These are phyloP conservation scores for Tilletiaria anomala DNA, from an alignment of 1,284 basidiomycete genomes.

Conservation along the genomic window DNA sequence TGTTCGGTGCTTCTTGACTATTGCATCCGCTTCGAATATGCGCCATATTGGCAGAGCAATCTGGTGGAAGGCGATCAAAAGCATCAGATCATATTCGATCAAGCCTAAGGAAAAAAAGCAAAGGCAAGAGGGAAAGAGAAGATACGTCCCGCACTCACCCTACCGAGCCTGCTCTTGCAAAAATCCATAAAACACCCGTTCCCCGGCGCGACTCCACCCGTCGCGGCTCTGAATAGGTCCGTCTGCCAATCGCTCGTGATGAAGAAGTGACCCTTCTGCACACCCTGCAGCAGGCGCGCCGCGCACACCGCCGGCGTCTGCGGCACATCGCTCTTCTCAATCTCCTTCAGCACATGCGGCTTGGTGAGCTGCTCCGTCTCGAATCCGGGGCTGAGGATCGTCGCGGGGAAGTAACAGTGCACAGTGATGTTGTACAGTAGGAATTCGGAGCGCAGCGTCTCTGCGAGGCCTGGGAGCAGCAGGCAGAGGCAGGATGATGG, in stretches of 20 bases:
- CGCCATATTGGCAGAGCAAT: constrained; percentile 30
- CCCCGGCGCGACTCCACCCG: constrained; percentile 22
- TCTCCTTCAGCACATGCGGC: constrained; percentile 60
- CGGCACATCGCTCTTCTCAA: constrained; percentile 59
- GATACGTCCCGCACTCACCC: no score
- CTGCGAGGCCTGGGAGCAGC: constrained; percentile 56
- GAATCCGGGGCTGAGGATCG: constrained; percentile 68
- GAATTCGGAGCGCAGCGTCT: constrained; percentile 68
- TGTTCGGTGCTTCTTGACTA: constrained; percentile 10
- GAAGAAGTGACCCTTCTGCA: constrained; percentile 20
- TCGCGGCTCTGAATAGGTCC: constrained; percentile 22
- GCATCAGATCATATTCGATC: background rate
- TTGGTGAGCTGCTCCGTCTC: constrained; percentile 68
- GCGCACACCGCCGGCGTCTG: constrained; percentile 57
- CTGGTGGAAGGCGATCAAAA: constrained; percentile 1
- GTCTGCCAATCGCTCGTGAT: constrained; percentile 32
- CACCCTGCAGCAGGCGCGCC: constrained; percentile 50
- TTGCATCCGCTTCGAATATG: constrained; percentile 15
- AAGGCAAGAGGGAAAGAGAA: background rate
- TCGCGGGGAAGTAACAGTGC: constrained; percentile 74
- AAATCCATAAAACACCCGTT: constrained; percentile 21
- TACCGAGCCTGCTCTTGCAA: constrained; percentile 8
- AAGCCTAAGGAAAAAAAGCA: background rate
- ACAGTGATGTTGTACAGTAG: constrained; percentile 63
- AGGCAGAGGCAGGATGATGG: background rate